Evolutionary conservation across 805 yeast genomes (phyloP).

Genomic region (Candida dendrica): DNA sequence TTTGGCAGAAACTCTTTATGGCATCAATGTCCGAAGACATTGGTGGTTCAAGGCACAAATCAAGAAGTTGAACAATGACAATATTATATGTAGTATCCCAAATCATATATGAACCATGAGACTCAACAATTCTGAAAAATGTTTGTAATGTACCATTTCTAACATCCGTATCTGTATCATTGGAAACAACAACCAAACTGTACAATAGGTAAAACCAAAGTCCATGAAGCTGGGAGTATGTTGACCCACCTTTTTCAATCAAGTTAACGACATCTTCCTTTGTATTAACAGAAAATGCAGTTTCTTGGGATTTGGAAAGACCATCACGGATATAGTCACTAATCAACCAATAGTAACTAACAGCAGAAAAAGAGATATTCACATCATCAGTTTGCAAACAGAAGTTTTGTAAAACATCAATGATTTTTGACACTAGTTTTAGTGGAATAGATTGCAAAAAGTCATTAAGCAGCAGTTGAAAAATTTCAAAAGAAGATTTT

Average conservation of each 20-base stretch:
- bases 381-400: conserved; percentile 66
- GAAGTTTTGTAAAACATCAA: conserved; percentile 68
- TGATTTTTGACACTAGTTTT: conserved; percentile 52
- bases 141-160: conserved; percentile 89
- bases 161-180: conserved; percentile 68
- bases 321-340: conserved; percentile 61
- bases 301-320: conserved; percentile 1
- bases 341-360: conserved; percentile 86
- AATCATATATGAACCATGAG: conserved; percentile 52
- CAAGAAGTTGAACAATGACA: conserved; percentile 51
- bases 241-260: conserved; percentile 15
- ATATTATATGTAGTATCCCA: conserved; percentile 67
- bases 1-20: conserved; percentile 48
- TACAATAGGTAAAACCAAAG: conserved; percentile 62
- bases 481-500: conserved; percentile 70
- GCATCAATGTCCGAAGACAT: conserved; percentile 19
- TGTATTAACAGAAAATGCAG: conserved; percentile 10
- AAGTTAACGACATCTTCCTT: conserved; percentile 20
- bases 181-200: conserved; percentile 54
- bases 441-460: conserved; percentile 68
- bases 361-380: conserved; percentile 85
- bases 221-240: conserved; percentile 26
- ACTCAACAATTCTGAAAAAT: conserved; percentile 71
- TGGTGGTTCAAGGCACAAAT: conserved; percentile 8
- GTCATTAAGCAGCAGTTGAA: conserved; percentile 81